A percentile compares a stretch with the other conserved stretches of the same genome.
phyloP scores from a whole-genome alignment of 495 filamentous ascomycete genomes.

The Ramalina intermedia region DNA sequence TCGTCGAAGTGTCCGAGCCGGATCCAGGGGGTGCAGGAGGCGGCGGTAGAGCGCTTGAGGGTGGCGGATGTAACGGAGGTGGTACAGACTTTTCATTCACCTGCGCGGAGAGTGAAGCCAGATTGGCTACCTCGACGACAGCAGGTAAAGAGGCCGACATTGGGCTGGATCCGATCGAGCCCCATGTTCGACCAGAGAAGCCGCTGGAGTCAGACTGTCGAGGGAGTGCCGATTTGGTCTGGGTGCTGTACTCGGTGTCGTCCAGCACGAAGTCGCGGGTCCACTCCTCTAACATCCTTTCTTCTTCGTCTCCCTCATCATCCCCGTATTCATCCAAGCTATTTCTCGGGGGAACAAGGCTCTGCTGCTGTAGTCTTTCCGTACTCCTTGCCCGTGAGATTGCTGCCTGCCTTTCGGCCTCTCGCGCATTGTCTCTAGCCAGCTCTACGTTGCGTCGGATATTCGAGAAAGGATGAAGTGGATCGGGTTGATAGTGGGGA shows the following conservation, averaged over 20 bases:
- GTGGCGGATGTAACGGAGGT: constrained; percentile 19
- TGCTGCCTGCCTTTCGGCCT: constrained; percentile 63
- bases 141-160: constrained; percentile 62
- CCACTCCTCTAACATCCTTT: constrained; percentile 85
- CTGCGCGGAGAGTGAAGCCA: constrained; percentile 20
- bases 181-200: constrained; percentile 72
- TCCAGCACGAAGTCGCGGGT: constrained; percentile 76
- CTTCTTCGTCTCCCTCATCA: constrained; percentile 80
- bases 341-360: constrained; percentile 22
- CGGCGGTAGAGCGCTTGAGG: constrained; percentile 19
- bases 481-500: constrained; percentile 13
- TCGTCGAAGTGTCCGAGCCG: not conserved
- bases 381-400: constrained; percentile 29
- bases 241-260: constrained; percentile 66
- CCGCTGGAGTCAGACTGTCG: constrained; percentile 82
- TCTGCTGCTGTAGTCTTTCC: constrained; percentile 23
- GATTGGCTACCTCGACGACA: constrained; percentile 48
- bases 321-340: constrained; percentile 37
- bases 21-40: constrained; percentile 15
- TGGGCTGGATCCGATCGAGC: constrained; percentile 65
- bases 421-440: constrained; percentile 63
- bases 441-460: constrained; percentile 57
- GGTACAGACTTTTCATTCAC: constrained; percentile 19
- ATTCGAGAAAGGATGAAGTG: constrained; percentile 35
- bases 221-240: constrained; percentile 62